Evolutionary conservation across 495 filamentous ascomycete species (phyloP), one percentile per base, ranked within the genome.

Genomic region (Trichoderma gamsii): DNA sequence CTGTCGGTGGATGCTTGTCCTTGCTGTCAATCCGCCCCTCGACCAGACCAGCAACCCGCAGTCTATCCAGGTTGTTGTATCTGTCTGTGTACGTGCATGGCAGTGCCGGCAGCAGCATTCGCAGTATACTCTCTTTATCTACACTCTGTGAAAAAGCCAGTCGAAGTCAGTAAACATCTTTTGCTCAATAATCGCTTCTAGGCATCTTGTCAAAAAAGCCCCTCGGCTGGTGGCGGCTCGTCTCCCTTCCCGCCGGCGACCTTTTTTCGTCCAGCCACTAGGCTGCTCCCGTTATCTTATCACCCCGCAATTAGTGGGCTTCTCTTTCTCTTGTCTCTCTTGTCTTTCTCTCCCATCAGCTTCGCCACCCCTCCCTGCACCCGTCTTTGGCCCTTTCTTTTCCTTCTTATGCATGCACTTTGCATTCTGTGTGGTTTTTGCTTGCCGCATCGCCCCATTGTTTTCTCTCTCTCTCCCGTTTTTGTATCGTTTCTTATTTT

Each of bases 211-310:
- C 44, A n/a, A n/a, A 52, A 52, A 52, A 52, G 16, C 18, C 49
- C 15, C 15, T 49, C 44, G 44, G 44, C 18, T 25, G 51, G 51
- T 56, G 51, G 51, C 56, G 21, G 56, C 56, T 61, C 56, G 56
- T 61, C 25, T 32, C 12, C 27, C 27, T 13, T 61, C 56, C 56
- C 27, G 56, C 49, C 8, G n/a, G 13, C 3, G n/a, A 49, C 12
- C 56, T 61, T 18, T 7, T 18, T 7, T 21, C 16, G 15, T 52
- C 56, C 27, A 32, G 23, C 56, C 56, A 61, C 56, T 61, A 61
- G 56, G 56, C 56, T 61, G 56, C 32, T 49, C 27, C 56, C 44
- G 56, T 67, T 67, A 44, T 68, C 67, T 68, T 68, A 68, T 68
- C 67, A 68, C 67, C 67, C 67, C 67, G 67, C 67, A 68, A 27